Conservation (phyloP, 768 basidiomycete species). For the Lanmaoa pseudosensibilis region DNA sequence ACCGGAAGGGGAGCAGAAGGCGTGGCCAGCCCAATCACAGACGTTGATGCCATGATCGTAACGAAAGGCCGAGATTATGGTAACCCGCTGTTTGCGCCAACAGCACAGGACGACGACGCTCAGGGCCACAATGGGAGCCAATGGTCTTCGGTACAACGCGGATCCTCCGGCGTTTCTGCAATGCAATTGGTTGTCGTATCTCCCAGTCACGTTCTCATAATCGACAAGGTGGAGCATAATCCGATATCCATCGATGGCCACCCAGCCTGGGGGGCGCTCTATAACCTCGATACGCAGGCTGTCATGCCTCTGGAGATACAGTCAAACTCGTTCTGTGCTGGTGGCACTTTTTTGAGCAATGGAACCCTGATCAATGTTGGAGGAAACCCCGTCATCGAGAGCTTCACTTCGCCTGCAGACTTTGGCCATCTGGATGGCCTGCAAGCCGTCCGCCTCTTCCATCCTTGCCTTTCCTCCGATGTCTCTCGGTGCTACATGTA, state of each 20-base stretch:
- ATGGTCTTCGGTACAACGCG: conserved; percentile 66
- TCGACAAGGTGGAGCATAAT: conserved; percentile 89
- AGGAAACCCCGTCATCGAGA: conserved; percentile 74
- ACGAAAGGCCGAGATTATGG: conserved; percentile 40
- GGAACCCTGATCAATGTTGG: conserved; percentile 79
- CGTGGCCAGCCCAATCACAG: conserved; percentile 38
- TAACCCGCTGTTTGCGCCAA: background rate
- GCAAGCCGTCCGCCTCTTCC: conserved; percentile 70
- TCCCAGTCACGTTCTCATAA: conserved; percentile 62
- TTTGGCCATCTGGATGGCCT: conserved; percentile 76
- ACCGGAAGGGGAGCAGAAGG: conserved; percentile 43
- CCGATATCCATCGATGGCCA: conserved; percentile 71
- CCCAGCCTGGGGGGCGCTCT: conserved; percentile 80
- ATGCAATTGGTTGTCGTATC: conserved; percentile 78
- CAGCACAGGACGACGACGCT: background rate
- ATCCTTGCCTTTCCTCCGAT: conserved; percentile 56
- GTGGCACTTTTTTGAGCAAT: conserved; percentile 74
- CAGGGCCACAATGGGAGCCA: conserved; percentile 1
- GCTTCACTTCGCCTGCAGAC: conserved; percentile 62
- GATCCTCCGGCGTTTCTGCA: conserved; percentile 73
- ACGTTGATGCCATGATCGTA: conserved; percentile 69
- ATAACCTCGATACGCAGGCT: conserved; percentile 63
- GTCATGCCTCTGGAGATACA: conserved; percentile 61
- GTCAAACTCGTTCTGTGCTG: conserved; percentile 87
- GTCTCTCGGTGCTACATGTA: conserved; percentile 57